A percentile compares a stretch with the other conserved stretches of the same genome.
These are phyloP conservation scores for Ramaria sp. DNA, from an alignment of 768 basidiomycete species.

Conservation along the genomic window DNA sequence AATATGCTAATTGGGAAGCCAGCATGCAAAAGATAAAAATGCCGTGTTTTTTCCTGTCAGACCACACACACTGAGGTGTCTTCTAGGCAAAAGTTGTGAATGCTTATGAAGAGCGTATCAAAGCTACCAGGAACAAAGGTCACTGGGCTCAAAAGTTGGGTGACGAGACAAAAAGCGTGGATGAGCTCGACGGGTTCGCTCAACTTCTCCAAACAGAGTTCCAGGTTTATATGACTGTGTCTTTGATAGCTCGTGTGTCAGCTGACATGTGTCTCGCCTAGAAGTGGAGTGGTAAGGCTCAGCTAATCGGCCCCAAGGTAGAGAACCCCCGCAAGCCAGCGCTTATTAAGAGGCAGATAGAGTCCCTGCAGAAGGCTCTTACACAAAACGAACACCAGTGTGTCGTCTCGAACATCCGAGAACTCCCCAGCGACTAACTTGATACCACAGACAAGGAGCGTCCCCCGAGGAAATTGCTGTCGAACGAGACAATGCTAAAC, in stretches of 20 bases:
- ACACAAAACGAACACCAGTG: slow-evolving; percentile 57
- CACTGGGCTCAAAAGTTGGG: slow-evolving; percentile 45
- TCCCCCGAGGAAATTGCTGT: slow-evolving; percentile 67
- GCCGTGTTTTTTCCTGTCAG: slow-evolving; percentile 12
- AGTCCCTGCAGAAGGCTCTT: slow-evolving; percentile 53
- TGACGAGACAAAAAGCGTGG: slow-evolving; percentile 36
- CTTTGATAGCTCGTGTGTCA: background rate
- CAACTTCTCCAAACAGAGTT: slow-evolving; percentile 53
- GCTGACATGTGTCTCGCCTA: slow-evolving; percentile 17
- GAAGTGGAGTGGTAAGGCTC: slow-evolving; percentile 58
- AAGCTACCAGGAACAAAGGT: slow-evolving; percentile 36
- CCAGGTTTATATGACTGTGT: slow-evolving; percentile 29
- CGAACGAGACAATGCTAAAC: slow-evolving; percentile 56
- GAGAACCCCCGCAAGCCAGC: slow-evolving; percentile 49
- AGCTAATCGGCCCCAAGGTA: slow-evolving; percentile 47
- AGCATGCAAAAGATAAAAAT: slow-evolving; percentile 31
- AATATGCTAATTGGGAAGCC: slow-evolving; percentile 43
- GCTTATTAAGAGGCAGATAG: slow-evolving; percentile 48
- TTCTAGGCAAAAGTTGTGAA: slow-evolving; percentile 38
- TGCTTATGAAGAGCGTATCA: slow-evolving; percentile 37
- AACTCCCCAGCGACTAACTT: background rate
- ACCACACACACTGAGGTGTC: background rate
- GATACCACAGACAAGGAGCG: slow-evolving; percentile 54
- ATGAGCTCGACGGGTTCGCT: slow-evolving; percentile 32
- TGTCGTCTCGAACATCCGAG: slow-evolving; percentile 7